phyloP scores from a whole-genome alignment of 495 filamentous ascomycete species.

The Hyaloscypha hepaticicola region DNA sequence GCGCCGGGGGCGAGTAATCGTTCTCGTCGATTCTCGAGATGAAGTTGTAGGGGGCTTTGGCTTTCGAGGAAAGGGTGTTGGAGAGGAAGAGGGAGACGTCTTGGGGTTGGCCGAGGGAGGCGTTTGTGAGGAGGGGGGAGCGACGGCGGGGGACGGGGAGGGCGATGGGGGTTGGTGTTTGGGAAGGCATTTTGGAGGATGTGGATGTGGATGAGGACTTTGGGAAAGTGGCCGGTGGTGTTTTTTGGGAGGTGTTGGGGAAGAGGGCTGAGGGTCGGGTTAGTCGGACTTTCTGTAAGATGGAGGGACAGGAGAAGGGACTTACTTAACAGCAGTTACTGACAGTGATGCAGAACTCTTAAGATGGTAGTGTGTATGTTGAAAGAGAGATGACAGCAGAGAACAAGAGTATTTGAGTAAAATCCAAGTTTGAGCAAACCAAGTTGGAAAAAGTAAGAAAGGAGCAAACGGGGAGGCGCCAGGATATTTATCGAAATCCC shows the following conservation, averaged over 20 bases:
- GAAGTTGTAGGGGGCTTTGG: slow-evolving; percentile 32
- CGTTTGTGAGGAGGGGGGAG: slow-evolving; percentile 35
- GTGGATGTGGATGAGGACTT: not conserved
- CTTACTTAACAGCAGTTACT: not conserved
- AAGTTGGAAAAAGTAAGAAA: not conserved
- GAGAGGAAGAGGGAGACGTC: slow-evolving; percentile 45
- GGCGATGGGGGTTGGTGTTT: slow-evolving; percentile 29
- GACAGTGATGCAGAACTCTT: not conserved
- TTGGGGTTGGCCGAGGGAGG: slow-evolving; percentile 41
- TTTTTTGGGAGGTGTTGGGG: not conserved
- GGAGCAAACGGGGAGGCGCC: not conserved
- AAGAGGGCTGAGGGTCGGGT: not conserved
- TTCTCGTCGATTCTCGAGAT: slow-evolving; percentile 22
- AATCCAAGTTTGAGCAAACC: not conserved
- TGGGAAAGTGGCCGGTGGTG: not conserved
- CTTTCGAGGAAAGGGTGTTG: slow-evolving; percentile 34
- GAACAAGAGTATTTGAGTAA: not conserved
- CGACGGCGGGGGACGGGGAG: slow-evolving; percentile 28
- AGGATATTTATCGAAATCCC: not conserved
- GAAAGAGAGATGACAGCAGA: not conserved
- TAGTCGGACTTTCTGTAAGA: not conserved
- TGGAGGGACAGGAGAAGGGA: not conserved
- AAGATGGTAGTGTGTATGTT: not conserved
- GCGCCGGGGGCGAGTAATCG: slow-evolving; percentile 41
- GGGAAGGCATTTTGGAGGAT: slow-evolving; percentile 30